phyloP scores from a whole-genome alignment of 2,329 filamentous ascomycete species.

The Dactylellina parvicollis region DNA sequence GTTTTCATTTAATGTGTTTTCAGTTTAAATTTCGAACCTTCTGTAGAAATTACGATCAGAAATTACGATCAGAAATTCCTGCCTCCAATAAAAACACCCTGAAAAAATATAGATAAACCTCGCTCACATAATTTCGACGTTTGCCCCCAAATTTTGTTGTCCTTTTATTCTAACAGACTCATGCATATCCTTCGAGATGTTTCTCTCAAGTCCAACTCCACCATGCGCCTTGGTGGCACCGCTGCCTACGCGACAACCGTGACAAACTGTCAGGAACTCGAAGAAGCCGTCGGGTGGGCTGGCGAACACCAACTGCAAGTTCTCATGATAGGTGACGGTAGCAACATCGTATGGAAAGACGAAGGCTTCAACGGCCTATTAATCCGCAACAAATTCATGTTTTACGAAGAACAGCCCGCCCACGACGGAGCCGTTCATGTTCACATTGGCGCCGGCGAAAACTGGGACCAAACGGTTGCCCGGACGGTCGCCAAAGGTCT shows the following conservation, averaged over 20 bases:
- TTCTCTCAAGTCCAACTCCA: slow-evolving; percentile 8
- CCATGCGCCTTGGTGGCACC: slow-evolving; percentile 21
- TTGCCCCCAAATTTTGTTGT: too few relatives aligned
- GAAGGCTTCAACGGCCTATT: slow-evolving; percentile 19
- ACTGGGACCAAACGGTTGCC: slow-evolving; percentile 23
- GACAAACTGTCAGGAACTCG: neutral
- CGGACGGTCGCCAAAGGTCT: slow-evolving; percentile 13
- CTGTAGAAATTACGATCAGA: too few relatives aligned
- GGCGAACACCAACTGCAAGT: neutral
- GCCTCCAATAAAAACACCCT: too few relatives aligned
- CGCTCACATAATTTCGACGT: too few relatives aligned
- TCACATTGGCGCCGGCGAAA: slow-evolving; percentile 21
- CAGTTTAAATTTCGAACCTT: too few relatives aligned
- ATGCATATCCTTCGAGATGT: slow-evolving; percentile 13
- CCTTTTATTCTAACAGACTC: too few relatives aligned
- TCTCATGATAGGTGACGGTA: slow-evolving; percentile 16
- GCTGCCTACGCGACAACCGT: slow-evolving; percentile 10
- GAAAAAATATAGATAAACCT: too few relatives aligned
- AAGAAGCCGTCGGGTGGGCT: slow-evolving; percentile 17
- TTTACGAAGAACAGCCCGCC: slow-evolving; percentile 11
- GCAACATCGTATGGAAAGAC: slow-evolving; percentile 32
- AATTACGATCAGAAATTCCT: too few relatives aligned
- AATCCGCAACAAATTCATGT: slow-evolving; percentile 18
- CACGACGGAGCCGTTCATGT: neutral
- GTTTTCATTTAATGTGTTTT: too few relatives aligned